These are phyloP conservation scores for Stephania yunnanensis DNA, from an alignment of 164 flowering plant genomes.

Conservation along the genomic window DNA sequence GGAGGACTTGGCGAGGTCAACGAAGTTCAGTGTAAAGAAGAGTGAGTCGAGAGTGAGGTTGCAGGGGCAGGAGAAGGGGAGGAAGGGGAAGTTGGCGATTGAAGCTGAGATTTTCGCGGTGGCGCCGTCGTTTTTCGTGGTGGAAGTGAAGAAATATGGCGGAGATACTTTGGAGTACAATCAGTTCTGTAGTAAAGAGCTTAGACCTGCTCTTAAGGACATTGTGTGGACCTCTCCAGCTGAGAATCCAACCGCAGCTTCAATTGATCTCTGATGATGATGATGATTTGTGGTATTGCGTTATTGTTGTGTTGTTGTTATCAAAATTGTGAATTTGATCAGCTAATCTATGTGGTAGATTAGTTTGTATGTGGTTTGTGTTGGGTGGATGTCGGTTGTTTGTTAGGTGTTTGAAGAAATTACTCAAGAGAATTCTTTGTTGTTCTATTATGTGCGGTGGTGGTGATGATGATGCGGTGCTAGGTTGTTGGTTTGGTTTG, in stretches of 20 bases:
- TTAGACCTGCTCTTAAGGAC: conserved; percentile 67
- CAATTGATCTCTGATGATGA: not conserved
- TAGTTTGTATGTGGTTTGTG: not conserved
- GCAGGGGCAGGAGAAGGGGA: conserved; percentile 46
- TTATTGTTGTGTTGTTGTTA: not conserved
- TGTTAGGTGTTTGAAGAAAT: not conserved
- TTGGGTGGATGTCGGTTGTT: not conserved
- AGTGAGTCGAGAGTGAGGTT: conserved; percentile 35
- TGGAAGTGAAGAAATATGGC: conserved; percentile 60
- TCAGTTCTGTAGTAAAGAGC: conserved; percentile 56
- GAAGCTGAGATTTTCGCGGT: conserved; percentile 55
- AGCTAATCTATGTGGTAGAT: not conserved
- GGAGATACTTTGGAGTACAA: conserved; percentile 70
- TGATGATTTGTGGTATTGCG: not conserved
- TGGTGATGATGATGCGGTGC: not conserved
- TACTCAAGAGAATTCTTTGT: not conserved
- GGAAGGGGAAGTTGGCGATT: conserved; percentile 55
- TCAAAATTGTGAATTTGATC: not conserved
- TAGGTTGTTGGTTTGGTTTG: not conserved
- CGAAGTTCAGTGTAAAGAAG: conserved; percentile 36
- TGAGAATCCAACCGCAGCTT: conserved; percentile 26
- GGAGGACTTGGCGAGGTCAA: conserved; percentile 38
- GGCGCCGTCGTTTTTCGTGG: conserved; percentile 52
- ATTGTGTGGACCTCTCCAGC: conserved; percentile 54
- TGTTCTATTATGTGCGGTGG: not conserved